Evolutionary conservation across 225 moss, liverwort and hornwort genomes (phyloP), one percentile per base, ranked within the genome.

Genomic region (Pseudoscleropodium purum): DNA sequence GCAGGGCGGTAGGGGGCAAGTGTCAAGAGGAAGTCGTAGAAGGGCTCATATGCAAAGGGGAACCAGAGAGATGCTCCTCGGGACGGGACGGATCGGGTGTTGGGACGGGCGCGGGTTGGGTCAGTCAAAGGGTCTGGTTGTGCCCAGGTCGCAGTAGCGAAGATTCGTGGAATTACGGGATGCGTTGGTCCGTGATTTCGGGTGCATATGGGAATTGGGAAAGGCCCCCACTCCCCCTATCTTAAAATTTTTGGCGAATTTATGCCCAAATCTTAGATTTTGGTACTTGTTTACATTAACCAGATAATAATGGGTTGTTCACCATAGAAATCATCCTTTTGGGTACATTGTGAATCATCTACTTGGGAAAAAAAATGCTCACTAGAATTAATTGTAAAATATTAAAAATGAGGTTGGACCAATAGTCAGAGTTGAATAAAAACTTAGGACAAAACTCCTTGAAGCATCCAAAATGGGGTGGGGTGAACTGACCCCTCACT

Each of bases 11-110:
- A 1, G 79, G 9, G 65, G 7, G n/a, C 15, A 34, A 56, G 11
- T 19, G 74, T 1, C 10, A 5, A 14, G 23, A 7, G 0, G 9
- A 2, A 10, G 52, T 4, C 16, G 33, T 7, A 24, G 67, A 2
- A 23, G n/a, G 20, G 56, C 80, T 91, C 81, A 89, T 89, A 92
- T 91, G 89, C 59, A 13, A n/a, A 84, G 75, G 83, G 27, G 33
- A 63, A 66, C 85, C 63, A 30, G 76, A 84, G 87, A 92, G 92
- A 92, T 92, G 91, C 92, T 90, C 86, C 68, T 75, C 13, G 30
- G 84, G 60, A 21, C 57, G 57, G 56, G 56, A 56, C 51, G 49
- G 87, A 70, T 9, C 27, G 69, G 79, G 79, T 6, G 47, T 6
- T 10, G 27, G 76, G 64, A 77, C 74, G 69, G 89, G 89, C 67